Base-by-base conservation (phyloP, 768 basidiomycete species). In the Pisolithus marmoratus region DNA sequence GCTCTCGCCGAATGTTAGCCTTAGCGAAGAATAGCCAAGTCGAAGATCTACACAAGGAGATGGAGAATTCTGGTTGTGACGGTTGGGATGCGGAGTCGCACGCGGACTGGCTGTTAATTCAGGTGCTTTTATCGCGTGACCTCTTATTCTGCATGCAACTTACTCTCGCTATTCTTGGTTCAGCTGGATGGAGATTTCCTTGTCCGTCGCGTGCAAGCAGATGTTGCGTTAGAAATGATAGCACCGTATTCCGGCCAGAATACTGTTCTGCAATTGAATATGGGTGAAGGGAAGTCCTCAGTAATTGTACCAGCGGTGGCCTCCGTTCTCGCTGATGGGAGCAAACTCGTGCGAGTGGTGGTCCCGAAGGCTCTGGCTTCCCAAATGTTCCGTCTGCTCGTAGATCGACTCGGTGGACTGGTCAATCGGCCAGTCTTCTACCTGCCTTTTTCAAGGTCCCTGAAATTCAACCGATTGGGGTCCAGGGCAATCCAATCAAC, bases 241-340 rank as follows among this genome's bases (percentile, higher is more conserved):
- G 44, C 53, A 11, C 70, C 70, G 1, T 29, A 31, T 12, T 60
- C 61, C 0, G 49, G 54, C 4, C 11, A 55, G 6, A 81, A 74
- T 48, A 70, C 72, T 0, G 58, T 70, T 5, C 63, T 74, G 17
- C 79, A 81, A 51, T 71, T 81, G 12, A 78, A 79, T 49, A 80
- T 80, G 79, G 79, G 79, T 14, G 79, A 80, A 55, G 79, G 79
- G 14, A 80, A 80, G 50, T 68, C 71, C 1, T 70, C 70, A 2
- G 71, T 71, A 20, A 81, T 71, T 29, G 55, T 71, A 7, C 70
- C 70, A 1, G 60, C 70, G 15, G 56, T 57, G 20, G 56, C 54
- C 3, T 53, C 63, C 1, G 46, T 58, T 9, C 57, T 70, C 8
- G 68, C 70, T 2, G 45, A 68, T 46, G 58, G 65, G 8, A 27